Base-by-base conservation (phyloP, 805 yeast genomes). In the Vanderwaltozyma polyspora region DNA sequence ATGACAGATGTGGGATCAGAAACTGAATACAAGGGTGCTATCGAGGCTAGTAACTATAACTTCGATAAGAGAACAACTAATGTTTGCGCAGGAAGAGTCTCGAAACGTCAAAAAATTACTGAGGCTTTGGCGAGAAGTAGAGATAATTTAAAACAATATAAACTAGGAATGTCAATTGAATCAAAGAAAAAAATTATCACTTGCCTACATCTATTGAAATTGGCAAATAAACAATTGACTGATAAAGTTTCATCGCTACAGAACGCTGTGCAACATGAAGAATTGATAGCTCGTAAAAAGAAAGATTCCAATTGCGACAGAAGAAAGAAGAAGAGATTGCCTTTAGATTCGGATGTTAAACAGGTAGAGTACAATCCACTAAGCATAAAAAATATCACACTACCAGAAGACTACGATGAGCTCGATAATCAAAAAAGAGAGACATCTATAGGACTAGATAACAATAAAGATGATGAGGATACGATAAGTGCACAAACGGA, bases 191-290 rank as follows among this genome's bases (percentile, higher is more conserved):
- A 87, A 43, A 52, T 86, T 31, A 76, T 81, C 25, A 80, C 89
- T 49, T 75, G 94, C 47, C 66, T 87, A 31, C 87, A 85, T 45
- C 66, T 87, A 34, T 63, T 86, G 36, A 79, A 79, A 49, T 64
- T 84, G 32, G 95, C 95, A 3, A 86, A 84, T 49, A 74, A 73
- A 37, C 84, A 79, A 46, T 66, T 86, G 22, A 76, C 79, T 31
- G 64, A 70, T 31, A 75, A 84, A 43, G 80, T 86, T 14, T 66
- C 66, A 35, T 68, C 66, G 38, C 62, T 86, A 27, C 86, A 80
- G 48, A 64, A 61, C n/a, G 46, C 65, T 28, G 68, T 79, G 3
- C 67, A 67, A 16, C 68, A 68, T 37, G 82, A 67, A 43, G 57
- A 60, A 25, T 37, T 31, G 15, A 12, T 14, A 14, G 14, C 6